Evolutionary conservation across 2,329 filamentous ascomycete genomes (phyloP), one percentile per base, ranked within the genome.

Genomic region (Fusarium subtropicale): DNA sequence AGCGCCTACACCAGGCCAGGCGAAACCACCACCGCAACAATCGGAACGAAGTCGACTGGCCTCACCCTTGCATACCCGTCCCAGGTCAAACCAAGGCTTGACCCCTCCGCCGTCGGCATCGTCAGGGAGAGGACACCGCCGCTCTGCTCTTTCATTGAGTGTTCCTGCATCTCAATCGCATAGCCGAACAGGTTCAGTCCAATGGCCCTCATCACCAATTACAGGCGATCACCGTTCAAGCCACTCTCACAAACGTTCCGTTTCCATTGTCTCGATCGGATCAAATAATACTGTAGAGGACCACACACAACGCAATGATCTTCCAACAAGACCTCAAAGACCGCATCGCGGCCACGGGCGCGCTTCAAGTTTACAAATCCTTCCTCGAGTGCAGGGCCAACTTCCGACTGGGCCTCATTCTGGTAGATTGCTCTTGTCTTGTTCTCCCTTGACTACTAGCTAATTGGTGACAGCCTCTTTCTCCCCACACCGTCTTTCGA

Each of bases 221-320:
- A 71, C 73, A 65, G 58, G 67, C 62, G 76, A 80, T 48, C 69
- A 76, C 58, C 72, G 75, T 22, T 68, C 77, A 24, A 82, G 85
- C n/a, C 87, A 91, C 74, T 82, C 84, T 55, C 92, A 94, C 74
- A 89, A 91, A 77, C 86, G 92, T 72, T 95, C 92, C 5, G 85
- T 96, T 31, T 96, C 92, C 20, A 95, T 96, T 68, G 88, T 95
- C 46, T 95, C 92, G 12, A 88, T 95, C 72, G 91, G 90, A 13
- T 88, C 88, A 22, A 80, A 81, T 38, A 82, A 81, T 31, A 79
- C 81, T 22, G 79, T 83, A 41, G 86, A 86, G 24, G 85, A 86
- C 44, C 80, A 83, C 44, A 71, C 74, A 22, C 79, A 81, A 50
- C 78, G 78, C 58, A 83, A 82, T 66, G 83, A 85, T 30, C 71